Evolutionary conservation across 73 alveolate genomes (phyloP).

Genomic region (Stentor coeruleus): DNA sequence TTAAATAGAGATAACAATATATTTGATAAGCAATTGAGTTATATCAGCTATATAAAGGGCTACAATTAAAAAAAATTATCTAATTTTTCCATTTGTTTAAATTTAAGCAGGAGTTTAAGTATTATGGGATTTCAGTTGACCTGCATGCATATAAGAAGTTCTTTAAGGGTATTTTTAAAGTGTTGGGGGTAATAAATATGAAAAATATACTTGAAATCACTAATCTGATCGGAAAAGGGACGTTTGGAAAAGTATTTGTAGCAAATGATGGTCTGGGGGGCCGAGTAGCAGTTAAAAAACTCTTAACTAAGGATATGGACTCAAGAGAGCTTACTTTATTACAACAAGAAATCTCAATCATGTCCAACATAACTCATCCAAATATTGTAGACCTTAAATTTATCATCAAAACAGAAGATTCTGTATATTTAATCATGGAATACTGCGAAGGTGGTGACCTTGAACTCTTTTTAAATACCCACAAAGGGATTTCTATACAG

Average conservation of each 20-base stretch:
- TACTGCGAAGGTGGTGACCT: slow-evolving; percentile 63
- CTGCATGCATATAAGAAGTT: too few species aligned
- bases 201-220: background rate
- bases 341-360: slow-evolving; percentile 39
- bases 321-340: background rate
- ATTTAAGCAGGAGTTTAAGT: too few species aligned
- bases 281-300: slow-evolving; percentile 42
- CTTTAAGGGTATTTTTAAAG: too few species aligned
- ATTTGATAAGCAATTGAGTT: background rate
- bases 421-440: slow-evolving; percentile 43
- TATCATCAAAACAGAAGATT: slow-evolving; percentile 43
- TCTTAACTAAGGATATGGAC: slow-evolving; percentile 30
- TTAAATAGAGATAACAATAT: background rate
- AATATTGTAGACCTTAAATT: slow-evolving; percentile 45
- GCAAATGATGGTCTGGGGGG: slow-evolving; percentile 33
- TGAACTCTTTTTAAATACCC: background rate
- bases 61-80: background rate
- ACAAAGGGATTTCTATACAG: background rate
- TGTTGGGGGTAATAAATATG: background rate
- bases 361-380: slow-evolving; percentile 34
- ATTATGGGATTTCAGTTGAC: too few species aligned
- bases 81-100: background rate
- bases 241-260: slow-evolving; percentile 30
- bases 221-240: background rate
- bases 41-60: background rate